Evolutionary conservation across 2,329 filamentous ascomycete genomes (phyloP).

Genomic region (Ceratocystiopsis brevicomis): DNA sequence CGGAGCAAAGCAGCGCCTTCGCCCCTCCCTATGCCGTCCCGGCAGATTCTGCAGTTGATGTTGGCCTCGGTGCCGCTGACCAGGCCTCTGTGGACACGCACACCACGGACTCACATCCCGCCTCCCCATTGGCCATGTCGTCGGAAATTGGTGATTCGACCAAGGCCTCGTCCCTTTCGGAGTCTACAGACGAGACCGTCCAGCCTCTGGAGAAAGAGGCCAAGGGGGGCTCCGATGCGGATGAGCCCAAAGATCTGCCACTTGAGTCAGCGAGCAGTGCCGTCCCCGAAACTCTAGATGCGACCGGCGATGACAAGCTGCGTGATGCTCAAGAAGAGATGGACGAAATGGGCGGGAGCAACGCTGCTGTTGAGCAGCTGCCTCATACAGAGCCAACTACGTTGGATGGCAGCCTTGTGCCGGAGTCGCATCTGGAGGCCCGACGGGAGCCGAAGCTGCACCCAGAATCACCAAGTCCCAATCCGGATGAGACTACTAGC

Average conservation of each 20-base stretch:
- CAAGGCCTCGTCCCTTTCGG: conserved; percentile 44
- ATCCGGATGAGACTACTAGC: too few relatives aligned
- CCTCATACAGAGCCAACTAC: too few relatives aligned
- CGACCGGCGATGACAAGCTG: not conserved
- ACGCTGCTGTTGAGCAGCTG: not conserved
- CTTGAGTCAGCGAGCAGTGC: not conserved
- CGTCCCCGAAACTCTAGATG: not conserved
- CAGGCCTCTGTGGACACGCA: conserved; percentile 27
- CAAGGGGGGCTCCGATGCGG: too few relatives aligned
- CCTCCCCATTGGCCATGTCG: conserved; percentile 32
- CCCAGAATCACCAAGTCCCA: too few relatives aligned
- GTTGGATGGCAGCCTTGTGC: too few relatives aligned
- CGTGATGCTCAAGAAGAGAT: not conserved
- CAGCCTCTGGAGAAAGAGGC: conserved; percentile 10
- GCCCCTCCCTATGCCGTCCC: not conserved
- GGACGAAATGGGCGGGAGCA: not conserved
- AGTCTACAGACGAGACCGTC: conserved; percentile 41
- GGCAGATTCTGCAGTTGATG: conserved; percentile 34
- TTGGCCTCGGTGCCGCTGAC: conserved; percentile 30
- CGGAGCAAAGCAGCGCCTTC: not conserved
- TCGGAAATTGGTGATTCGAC: conserved; percentile 41
- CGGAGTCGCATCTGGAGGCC: too few relatives aligned
- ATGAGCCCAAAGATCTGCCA: too few relatives aligned
- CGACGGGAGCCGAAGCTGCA: too few relatives aligned
- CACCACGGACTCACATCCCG: conserved; percentile 34